A percentile compares a stretch with the other conserved stretches of the same genome.
Conservation (phyloP, 148 eudicot genomes). For the Vaccinium myrtillus region DNA sequence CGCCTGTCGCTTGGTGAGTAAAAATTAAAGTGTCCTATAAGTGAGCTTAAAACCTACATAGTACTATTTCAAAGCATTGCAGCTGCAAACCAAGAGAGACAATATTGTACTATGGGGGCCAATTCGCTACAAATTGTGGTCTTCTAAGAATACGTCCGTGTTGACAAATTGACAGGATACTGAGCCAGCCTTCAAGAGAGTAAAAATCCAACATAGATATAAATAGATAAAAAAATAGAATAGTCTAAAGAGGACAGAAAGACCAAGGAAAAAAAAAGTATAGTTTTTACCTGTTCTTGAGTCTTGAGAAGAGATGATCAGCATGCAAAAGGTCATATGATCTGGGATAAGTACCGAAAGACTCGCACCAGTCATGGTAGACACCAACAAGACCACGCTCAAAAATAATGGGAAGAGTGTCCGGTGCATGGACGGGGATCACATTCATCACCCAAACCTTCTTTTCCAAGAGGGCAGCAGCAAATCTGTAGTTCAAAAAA, state of each 20-base stretch:
- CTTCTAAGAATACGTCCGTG: background rate
- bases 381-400: conserved; percentile 90
- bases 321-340: conserved; percentile 94
- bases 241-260: background rate
- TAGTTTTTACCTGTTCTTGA: conserved; percentile 67
- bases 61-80: background rate
- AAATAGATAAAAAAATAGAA: conserved; percentile 3
- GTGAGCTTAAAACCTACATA: background rate
- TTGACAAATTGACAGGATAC: background rate
- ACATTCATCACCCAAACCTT: conserved; percentile 98
- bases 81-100: background rate
- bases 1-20: background rate
- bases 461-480: conserved; percentile 80
- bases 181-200: background rate
- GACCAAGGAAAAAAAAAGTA: background rate
- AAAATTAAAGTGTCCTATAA: background rate
- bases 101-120: background rate
- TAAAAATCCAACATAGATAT: background rate
- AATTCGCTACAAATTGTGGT: background rate
- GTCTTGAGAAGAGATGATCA: conserved; percentile 93
- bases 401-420: conserved; percentile 86
- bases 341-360: conserved; percentile 93
- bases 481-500: conserved; percentile 56
- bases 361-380: conserved; percentile 98
- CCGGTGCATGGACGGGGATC: conserved; percentile 83